Percentiles rank a stretch among this genome's conserved stretches.
Conservation (phyloP, 805 yeast genomes). For the Tetrapisispora nanseiensis region DNA sequence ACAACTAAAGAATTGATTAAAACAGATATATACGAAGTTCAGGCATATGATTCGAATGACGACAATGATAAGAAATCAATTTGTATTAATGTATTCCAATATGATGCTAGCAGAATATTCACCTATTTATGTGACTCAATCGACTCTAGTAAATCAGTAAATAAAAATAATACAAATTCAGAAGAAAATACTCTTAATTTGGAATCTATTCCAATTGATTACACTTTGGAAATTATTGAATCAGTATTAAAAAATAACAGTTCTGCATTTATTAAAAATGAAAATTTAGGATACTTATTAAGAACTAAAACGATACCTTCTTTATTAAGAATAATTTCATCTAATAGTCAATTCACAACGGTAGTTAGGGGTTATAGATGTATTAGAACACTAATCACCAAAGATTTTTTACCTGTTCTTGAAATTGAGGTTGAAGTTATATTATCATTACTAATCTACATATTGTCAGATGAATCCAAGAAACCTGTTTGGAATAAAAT, state of each 20-base stretch:
- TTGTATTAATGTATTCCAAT: slow-evolving; percentile 42
- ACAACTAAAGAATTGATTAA: background rate
- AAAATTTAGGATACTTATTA: slow-evolving; percentile 56
- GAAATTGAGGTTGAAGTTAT: slow-evolving; percentile 77
- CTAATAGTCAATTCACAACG: slow-evolving; percentile 49
- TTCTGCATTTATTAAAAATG: slow-evolving; percentile 43
- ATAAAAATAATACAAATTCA: slow-evolving; percentile 31
- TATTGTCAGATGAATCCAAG: slow-evolving; percentile 47
- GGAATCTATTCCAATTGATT: slow-evolving; percentile 44
- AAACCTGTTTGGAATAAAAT: slow-evolving; percentile 64
- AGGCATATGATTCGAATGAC: slow-evolving; percentile 34
- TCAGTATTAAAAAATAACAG: slow-evolving; percentile 60
- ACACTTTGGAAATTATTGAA: slow-evolving; percentile 79
- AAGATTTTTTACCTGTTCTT: slow-evolving; percentile 49
- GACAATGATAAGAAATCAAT: slow-evolving; percentile 18
- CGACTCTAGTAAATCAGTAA: slow-evolving; percentile 29
- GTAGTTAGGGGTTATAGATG: slow-evolving; percentile 70
- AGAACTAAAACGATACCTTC: slow-evolving; percentile 68
- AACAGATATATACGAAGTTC: slow-evolving; percentile 30
- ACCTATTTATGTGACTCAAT: slow-evolving; percentile 57
- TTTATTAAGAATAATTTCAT: slow-evolving; percentile 55
- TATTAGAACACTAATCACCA: slow-evolving; percentile 47
- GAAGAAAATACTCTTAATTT: slow-evolving; percentile 35
- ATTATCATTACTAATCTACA: slow-evolving; percentile 62
- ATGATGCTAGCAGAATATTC: slow-evolving; percentile 63